phyloP scores from a whole-genome alignment of 345 rosid genomes.

The Lepidium aucheri region DNA sequence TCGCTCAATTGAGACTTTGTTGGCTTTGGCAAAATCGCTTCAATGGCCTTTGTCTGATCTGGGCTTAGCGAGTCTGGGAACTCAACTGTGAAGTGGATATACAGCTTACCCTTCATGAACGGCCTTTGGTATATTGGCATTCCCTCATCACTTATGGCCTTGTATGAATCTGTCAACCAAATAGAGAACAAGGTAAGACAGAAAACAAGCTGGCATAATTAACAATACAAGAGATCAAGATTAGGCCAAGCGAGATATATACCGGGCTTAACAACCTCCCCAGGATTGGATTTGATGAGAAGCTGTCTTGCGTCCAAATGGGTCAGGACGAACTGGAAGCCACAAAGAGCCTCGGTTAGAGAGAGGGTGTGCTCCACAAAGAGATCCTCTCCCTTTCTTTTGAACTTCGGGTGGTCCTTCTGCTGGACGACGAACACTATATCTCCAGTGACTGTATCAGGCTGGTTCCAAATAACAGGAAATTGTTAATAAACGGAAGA shows the following conservation, averaged over 20 bases:
- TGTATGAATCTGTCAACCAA: constrained; percentile 46
- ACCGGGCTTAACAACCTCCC: constrained; percentile 94
- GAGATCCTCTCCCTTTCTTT: constrained; percentile 82
- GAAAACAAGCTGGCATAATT: neutral
- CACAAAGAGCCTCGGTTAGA: constrained; percentile 91
- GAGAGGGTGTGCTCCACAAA: constrained; percentile 67
- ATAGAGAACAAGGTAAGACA: neutral
- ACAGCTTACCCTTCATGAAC: constrained; percentile 89
- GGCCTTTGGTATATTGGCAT: constrained; percentile 75
- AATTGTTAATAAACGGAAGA: neutral
- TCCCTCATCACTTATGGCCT: constrained; percentile 86
- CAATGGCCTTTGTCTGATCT: constrained; percentile 67
- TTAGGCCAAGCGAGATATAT: neutral
- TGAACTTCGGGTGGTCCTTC: constrained; percentile 82
- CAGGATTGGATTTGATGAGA: too few species aligned
- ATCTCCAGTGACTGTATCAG: constrained; percentile 80
- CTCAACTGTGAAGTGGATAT: constrained; percentile 77
- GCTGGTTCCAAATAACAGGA: constrained; percentile 42
- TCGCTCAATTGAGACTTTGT: constrained; percentile 43
- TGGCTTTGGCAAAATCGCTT: constrained; percentile 46
- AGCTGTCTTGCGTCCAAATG: too few species aligned
- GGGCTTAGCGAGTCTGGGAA: constrained; percentile 72
- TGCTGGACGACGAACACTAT: constrained; percentile 80
- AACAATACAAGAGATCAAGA: neutral
- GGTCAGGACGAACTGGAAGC: constrained; percentile 66